These are phyloP conservation scores for Pseudogymnoascus sp. DNA, from an alignment of 2,329 filamentous ascomycete genomes.

Conservation along the genomic window DNA sequence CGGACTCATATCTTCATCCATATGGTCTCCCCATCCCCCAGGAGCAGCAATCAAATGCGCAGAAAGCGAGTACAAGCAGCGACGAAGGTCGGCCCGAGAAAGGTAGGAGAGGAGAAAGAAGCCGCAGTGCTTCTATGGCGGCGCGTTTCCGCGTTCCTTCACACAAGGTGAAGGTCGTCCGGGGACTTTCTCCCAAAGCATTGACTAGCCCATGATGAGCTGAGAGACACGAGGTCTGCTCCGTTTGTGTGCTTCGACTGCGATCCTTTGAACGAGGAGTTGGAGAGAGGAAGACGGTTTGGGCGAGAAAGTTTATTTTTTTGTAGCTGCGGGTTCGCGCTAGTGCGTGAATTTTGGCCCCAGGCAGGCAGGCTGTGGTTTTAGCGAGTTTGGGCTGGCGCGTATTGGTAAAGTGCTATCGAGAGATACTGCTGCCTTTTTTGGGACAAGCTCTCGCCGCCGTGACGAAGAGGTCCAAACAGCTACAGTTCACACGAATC, in stretches of 20 bases:
- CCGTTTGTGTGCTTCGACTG: slow-evolving; percentile 98
- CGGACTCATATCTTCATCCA: slow-evolving; percentile 92
- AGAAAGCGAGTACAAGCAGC: slow-evolving; percentile 28
- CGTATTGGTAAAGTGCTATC: slow-evolving; percentile 5
- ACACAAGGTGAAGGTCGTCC: slow-evolving; percentile 61
- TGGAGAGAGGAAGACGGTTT: slow-evolving; percentile 37
- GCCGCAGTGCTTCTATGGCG: slow-evolving; percentile 99
- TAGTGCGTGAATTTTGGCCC: neutral
- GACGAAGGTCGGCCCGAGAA: slow-evolving; percentile 27
- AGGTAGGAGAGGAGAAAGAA: slow-evolving; percentile 57
- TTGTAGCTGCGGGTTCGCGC: slow-evolving; percentile 1
- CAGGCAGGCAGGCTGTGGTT: neutral
- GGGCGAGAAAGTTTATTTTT: slow-evolving; percentile 5
- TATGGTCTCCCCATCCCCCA: slow-evolving; percentile 38
- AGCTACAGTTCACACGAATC: neutral
- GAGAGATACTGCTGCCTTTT: neutral
- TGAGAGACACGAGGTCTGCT: slow-evolving; percentile 40
- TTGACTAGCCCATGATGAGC: slow-evolving; percentile 29
- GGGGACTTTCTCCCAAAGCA: slow-evolving; percentile 99
- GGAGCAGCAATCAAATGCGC: slow-evolving; percentile 25
- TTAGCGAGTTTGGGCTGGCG: neutral
- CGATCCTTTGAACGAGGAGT: slow-evolving; percentile 99
- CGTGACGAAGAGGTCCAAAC: neutral
- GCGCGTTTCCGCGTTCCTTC: slow-evolving; percentile 85
- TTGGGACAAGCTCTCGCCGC: neutral